Conservation (phyloP, 352 stramenopile genomes). For the Thraustotheca clavata region DNA sequence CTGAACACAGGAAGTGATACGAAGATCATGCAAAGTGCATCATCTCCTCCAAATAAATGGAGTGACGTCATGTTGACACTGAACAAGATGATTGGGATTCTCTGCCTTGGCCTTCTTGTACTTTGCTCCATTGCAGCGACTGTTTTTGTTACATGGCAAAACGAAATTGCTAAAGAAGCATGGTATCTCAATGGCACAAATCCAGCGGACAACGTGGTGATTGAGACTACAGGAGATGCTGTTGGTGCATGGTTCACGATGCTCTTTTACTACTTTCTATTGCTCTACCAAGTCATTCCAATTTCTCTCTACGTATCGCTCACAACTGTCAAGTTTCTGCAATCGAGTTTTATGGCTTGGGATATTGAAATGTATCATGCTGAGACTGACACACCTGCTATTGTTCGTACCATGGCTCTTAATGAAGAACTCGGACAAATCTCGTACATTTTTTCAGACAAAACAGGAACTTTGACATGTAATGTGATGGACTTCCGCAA, state of each 20-base stretch:
- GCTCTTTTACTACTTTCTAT: constrained; percentile 89
- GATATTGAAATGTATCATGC: constrained; percentile 86
- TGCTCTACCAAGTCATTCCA: constrained; percentile 88
- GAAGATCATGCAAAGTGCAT: constrained; percentile 87
- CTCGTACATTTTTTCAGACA: constrained; percentile 86
- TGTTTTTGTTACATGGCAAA: constrained; percentile 71
- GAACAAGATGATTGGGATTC: constrained; percentile 70
- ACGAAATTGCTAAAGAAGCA: constrained; percentile 55
- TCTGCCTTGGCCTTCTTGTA: constrained; percentile 57
- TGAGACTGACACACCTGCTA: constrained; percentile 85
- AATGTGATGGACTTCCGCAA: constrained; percentile 95
- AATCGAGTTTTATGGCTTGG: constrained; percentile 81
- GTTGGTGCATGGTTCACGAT: constrained; percentile 74
- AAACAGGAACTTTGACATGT: constrained; percentile 89
- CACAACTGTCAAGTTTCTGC: constrained; percentile 83
- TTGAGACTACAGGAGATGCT: constrained; percentile 10
- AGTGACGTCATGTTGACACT: constrained; percentile 75
- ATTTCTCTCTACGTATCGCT: constrained; percentile 93
- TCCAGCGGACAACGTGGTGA: constrained; percentile 29
- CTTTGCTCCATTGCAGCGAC: constrained; percentile 55
- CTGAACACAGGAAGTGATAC: constrained; percentile 88
- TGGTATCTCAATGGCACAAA: constrained; percentile 62
- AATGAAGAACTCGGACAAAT: constrained; percentile 90
- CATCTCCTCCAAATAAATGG: constrained; percentile 66
- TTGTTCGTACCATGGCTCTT: constrained; percentile 79